Evolutionary conservation across 139 green algal genomes (phyloP), one percentile per base, ranked within the genome.

Genomic region (Trebouxia sp.): DNA sequence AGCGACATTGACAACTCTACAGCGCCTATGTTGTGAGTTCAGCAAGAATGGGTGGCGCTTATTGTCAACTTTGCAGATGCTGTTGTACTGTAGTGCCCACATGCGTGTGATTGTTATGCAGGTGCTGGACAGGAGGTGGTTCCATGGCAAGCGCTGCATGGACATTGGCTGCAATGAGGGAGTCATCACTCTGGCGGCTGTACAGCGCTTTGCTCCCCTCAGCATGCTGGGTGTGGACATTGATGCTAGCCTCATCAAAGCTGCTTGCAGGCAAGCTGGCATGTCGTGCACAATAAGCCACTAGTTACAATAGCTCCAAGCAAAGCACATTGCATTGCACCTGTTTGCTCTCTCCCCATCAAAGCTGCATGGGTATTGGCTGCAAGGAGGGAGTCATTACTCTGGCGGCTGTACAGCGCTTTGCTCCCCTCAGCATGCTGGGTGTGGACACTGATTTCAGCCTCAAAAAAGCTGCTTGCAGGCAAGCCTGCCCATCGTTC

Each of bases 111-210:
- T 24, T 77, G n/a, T n/a, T n/a, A n/a, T n/a, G 20, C 50, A 82
- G 79, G 75, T 82, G 9, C 39, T 82, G 38, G 37, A 86, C 5
- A 55, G 84, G 75, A 74, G 78, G 5, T 98, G 94, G 93, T 97
- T 98, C 69, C 47, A 80, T 7, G 85, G 88, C 30, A 85, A 86
- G 55, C 82, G 85, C 15, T 88, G 92, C 80, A 65, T 97, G 62
- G 95, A 98, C 83, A 86, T 98, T 22, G 95, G 95, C 45, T 98
- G 95, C 92, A 98, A 98, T 81, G 94, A 95, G 80, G 95, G 95
- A 28, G 58, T 95, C n/a, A 76, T 98, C 17, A 97, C 93, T 6
- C 84, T 98, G 56, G 88, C 88, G 6, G 62, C 97, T 26, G 94
- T 88, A 8, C 65, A 78, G 1, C 75, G 72, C 5, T 95, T 92